Percentiles rank a stretch among this genome's conserved stretches.
Conservation (phyloP, 2,329 filamentous ascomycete species). For the Colletotrichum eremochloae region DNA sequence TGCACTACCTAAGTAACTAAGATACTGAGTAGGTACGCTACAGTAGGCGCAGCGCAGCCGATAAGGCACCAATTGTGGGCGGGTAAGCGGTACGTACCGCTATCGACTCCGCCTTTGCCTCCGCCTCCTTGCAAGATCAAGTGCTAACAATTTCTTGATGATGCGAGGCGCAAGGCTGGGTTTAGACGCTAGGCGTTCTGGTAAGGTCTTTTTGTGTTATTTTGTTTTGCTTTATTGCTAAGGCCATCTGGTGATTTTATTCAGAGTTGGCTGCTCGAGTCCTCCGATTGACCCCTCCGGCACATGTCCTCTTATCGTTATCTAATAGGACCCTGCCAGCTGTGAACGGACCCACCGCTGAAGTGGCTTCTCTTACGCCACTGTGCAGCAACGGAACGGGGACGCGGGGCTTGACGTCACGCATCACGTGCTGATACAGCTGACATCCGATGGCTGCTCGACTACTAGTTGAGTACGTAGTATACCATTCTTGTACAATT, state of each 20-base stretch:
- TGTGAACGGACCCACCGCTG: background rate
- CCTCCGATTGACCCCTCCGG: background rate
- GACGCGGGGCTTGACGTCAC: conserved; percentile 40
- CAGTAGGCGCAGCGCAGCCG: conserved; percentile 19
- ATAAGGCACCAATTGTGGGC: conserved; percentile 33
- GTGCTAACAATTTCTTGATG: too few relatives aligned
- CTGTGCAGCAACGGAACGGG: conserved; percentile 12
- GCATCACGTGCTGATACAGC: conserved; percentile 30
- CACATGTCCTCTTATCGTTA: conserved; percentile 8
- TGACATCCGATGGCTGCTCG: conserved; percentile 14
- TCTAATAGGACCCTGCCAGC: conserved; percentile 25
- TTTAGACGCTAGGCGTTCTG: background rate
- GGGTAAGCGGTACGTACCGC: conserved; percentile 21
- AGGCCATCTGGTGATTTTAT: background rate
- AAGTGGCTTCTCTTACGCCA: conserved; percentile 20
- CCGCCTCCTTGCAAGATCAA: background rate
- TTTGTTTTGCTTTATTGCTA: background rate
- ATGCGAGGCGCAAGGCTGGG: conserved; percentile 4
- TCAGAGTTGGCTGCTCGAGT: background rate
- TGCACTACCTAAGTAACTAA: too few relatives aligned
- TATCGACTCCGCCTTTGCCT: background rate
- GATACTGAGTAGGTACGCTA: too few relatives aligned
- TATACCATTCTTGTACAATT: too few relatives aligned
- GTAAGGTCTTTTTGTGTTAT: too few relatives aligned
- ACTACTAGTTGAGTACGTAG: too few relatives aligned